Conservation (phyloP, 805 yeast species). For the Candida alai region DNA sequence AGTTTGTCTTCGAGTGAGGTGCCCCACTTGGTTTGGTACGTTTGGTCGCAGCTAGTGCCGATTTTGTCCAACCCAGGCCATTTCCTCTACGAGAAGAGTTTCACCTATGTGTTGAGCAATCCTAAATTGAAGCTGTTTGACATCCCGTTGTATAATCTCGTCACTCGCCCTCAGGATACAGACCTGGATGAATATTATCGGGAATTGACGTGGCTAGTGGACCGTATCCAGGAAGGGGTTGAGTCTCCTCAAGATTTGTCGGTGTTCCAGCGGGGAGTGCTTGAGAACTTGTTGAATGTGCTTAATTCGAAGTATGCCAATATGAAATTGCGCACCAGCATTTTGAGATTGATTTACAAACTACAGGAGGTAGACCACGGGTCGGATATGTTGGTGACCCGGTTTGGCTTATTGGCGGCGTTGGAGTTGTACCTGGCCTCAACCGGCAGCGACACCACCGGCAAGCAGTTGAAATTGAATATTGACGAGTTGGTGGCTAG, state of each 20-base stretch:
- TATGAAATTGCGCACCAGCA: conserved; percentile 33
- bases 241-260: conserved; percentile 48
- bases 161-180: conserved; percentile 23
- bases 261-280: conserved; percentile 49
- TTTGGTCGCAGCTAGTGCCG: conserved; percentile 53
- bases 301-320: conserved; percentile 47
- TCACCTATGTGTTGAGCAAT: conserved; percentile 59
- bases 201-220: conserved; percentile 66
- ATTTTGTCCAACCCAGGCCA: conserved; percentile 69
- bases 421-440: conserved; percentile 25
- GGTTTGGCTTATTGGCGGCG: conserved; percentile 42
- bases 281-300: conserved; percentile 66
- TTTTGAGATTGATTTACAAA: conserved; percentile 42
- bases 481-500: conserved; percentile 46
- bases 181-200: conserved; percentile 49
- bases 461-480: conserved; percentile 35
- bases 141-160: conserved; percentile 43
- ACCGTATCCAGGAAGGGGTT: conserved; percentile 44
- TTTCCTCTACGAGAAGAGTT: conserved; percentile 65
- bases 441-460: conserved; percentile 11
- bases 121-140: conserved; percentile 42
- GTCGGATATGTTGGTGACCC: conserved; percentile 52
- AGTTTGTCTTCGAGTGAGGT: conserved; percentile 24
- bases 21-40: conserved; percentile 49
- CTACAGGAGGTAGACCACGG: conserved; percentile 56